phyloP scores from a whole-genome alignment of 2,329 filamentous ascomycete species.

The Xylaria sp. region DNA sequence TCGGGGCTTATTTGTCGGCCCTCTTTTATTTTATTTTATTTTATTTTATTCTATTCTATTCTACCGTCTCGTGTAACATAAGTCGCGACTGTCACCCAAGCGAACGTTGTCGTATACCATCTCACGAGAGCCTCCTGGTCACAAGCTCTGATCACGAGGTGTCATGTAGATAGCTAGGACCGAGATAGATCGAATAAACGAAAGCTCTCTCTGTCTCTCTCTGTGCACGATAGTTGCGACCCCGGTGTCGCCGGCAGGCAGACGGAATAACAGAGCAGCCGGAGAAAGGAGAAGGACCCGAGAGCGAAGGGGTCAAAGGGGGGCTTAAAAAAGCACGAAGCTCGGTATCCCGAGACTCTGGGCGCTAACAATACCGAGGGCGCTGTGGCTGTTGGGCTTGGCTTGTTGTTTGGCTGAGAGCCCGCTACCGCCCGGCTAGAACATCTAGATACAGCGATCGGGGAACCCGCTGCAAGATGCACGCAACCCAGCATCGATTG shows the following conservation, averaged over 20 bases:
- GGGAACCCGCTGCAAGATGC: conserved; percentile 36
- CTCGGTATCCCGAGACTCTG: conserved; percentile 31
- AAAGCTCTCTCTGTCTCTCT: neutral
- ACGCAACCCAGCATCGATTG: conserved; percentile 15
- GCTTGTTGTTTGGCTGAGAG: conserved; percentile 19
- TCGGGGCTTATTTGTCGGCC: conserved; percentile 3
- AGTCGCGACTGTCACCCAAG: conserved; percentile 1
- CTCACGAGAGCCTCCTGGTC: conserved; percentile 29
- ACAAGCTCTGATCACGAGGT: conserved; percentile 16
- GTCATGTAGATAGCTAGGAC: conserved; percentile 22
- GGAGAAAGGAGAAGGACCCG: conserved; percentile 10
- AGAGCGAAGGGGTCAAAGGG: neutral
- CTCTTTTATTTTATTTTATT: neutral
- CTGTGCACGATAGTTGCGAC: conserved; percentile 2
- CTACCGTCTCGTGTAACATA: conserved; percentile 27
- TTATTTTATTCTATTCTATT: neutral
- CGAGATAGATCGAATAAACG: conserved; percentile 18
- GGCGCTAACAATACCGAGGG: conserved; percentile 25
- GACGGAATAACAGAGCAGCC: neutral
- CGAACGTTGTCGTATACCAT: conserved; percentile 15
- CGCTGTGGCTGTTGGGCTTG: conserved; percentile 13
- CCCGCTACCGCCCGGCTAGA: conserved; percentile 7
- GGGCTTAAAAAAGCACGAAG: conserved; percentile 2
- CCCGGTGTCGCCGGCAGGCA: conserved; percentile 30
- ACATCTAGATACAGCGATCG: conserved; percentile 25